These are phyloP conservation scores for Davidsoniella eucalypti DNA, from an alignment of 2,329 filamentous ascomycete genomes.

Conservation along the genomic window DNA sequence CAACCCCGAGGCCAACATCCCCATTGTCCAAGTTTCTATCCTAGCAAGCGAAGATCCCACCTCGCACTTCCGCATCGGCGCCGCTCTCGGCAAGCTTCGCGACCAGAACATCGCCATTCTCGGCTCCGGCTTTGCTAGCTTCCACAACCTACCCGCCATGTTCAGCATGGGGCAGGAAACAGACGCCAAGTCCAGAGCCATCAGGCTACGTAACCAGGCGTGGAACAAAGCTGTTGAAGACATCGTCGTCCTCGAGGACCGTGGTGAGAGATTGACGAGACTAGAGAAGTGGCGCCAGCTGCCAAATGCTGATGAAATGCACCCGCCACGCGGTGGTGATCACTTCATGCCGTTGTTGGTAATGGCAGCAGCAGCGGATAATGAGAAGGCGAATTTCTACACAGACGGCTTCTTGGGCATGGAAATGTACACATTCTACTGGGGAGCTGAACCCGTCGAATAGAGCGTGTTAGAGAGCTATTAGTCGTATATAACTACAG, in stretches of 20 bases:
- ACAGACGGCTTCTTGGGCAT: slow-evolving; percentile 32
- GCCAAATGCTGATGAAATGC: slow-evolving; percentile 33
- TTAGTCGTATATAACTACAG: neutral
- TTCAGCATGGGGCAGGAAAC: slow-evolving; percentile 20
- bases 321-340: slow-evolving; percentile 36
- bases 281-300: slow-evolving; percentile 32
- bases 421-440: slow-evolving; percentile 39
- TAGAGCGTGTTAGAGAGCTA: neutral
- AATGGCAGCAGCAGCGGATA: slow-evolving; percentile 33
- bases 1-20: slow-evolving; percentile 33
- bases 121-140: slow-evolving; percentile 42
- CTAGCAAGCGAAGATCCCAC: slow-evolving; percentile 33
- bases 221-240: slow-evolving; percentile 33
- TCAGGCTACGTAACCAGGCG: slow-evolving; percentile 18
- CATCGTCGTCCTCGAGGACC: slow-evolving; percentile 21
- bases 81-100: slow-evolving; percentile 33
- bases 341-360: slow-evolving; percentile 44
- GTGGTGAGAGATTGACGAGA: slow-evolving; percentile 22
- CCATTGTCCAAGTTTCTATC: slow-evolving; percentile 41
- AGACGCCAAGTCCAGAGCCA: slow-evolving; percentile 13
- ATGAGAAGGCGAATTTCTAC: slow-evolving; percentile 28
- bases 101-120: slow-evolving; percentile 38
- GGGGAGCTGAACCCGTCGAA: slow-evolving; percentile 23
- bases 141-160: slow-evolving; percentile 38
- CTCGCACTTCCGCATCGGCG: slow-evolving; percentile 34